Evolutionary conservation across 129 eudicot species (phyloP).

Genomic region (Helianthus tuberosus): DNA sequence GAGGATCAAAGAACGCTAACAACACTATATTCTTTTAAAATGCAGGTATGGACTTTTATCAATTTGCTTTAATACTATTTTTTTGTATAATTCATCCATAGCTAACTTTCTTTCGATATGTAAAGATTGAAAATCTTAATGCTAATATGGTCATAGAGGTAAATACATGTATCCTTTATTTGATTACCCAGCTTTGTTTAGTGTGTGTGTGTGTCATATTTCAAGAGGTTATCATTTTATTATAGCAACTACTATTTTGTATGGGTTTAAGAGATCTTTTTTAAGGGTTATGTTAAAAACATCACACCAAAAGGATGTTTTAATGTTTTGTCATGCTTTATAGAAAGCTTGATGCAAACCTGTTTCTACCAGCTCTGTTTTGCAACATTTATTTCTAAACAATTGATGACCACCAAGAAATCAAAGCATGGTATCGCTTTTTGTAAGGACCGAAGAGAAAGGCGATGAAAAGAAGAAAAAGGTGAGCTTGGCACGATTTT

Average conservation of each 20-base stretch:
- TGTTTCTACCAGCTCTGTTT: constrained; percentile 35
- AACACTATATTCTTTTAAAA: no score
- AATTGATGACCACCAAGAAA: no score
- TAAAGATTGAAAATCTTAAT: constrained; percentile 70
- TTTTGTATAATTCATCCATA: no score
- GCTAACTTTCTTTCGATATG: constrained; percentile 27
- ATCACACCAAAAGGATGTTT: constrained; percentile 57
- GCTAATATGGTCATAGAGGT: constrained; percentile 75
- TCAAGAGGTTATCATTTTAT: neutral
- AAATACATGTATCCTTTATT: constrained; percentile 6
- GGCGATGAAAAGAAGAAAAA: no score
- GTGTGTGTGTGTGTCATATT: constrained; percentile 4
- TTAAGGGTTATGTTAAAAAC: constrained; percentile 82
- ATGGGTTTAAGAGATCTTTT: constrained; percentile 14
- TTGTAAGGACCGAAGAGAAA: no score
- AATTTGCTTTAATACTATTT: no score
- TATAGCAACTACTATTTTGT: neutral
- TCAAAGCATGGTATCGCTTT: no score
- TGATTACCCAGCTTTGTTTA: neutral
- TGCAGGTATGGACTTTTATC: no score
- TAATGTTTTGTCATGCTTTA: constrained; percentile 76
- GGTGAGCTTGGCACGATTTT: no score
- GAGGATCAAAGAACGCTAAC: no score
- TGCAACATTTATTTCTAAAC: no score
- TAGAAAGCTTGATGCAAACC: constrained; percentile 77